Evolutionary conservation across 768 basidiomycete genomes (phyloP), one percentile per base, ranked within the genome.

Genomic region (Russula olivacea): DNA sequence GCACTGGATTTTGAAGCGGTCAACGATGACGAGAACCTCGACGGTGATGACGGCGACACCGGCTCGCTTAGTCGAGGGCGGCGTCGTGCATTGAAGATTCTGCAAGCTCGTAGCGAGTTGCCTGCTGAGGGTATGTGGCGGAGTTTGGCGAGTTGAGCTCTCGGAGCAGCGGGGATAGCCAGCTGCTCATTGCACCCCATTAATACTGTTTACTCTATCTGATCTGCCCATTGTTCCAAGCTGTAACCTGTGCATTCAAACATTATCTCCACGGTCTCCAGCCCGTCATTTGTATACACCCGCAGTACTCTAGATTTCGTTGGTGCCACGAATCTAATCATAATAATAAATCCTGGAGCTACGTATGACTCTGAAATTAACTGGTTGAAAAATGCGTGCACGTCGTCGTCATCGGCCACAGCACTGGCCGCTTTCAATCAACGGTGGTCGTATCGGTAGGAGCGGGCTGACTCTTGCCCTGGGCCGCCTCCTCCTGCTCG

Each of bases 41-140:
- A 71, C 1, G 71, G 70, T 17, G 53, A 65, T 9, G 71, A 71
- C 21, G 59, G 66, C 15, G 72, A 76, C 15, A 68, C 68, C 21
- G 79, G 77, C 0, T 78, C 70, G 30, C 63, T 64, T 8, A 70
- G 76, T 28, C 79, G 84, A 47, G 83, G 84, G 1, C 77, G 84
- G 51, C 79, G 78, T 65, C 81, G 78, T 51, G 89, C 89, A 2
- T 70, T 85, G 65, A 83, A 78, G 74, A 92, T 92, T 55, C 74
- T 91, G 55, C 80, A 90, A 70, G 82, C 83, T 23, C 80, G 88
- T 54, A 87, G 82, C 66, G 80, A 82, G 72, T 66, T 91, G 28
- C 89, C 89, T 2, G 80, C 80, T 63, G 80, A 80, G 61, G 86
- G 88, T 41, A 90, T 91, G 88, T 91, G 88, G 88, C 80, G 88